Percentiles rank a stretch among this genome's conserved stretches.
These are phyloP conservation scores for Podospora tetraspora DNA, from an alignment of 495 filamentous ascomycete species.

Conservation along the genomic window DNA sequence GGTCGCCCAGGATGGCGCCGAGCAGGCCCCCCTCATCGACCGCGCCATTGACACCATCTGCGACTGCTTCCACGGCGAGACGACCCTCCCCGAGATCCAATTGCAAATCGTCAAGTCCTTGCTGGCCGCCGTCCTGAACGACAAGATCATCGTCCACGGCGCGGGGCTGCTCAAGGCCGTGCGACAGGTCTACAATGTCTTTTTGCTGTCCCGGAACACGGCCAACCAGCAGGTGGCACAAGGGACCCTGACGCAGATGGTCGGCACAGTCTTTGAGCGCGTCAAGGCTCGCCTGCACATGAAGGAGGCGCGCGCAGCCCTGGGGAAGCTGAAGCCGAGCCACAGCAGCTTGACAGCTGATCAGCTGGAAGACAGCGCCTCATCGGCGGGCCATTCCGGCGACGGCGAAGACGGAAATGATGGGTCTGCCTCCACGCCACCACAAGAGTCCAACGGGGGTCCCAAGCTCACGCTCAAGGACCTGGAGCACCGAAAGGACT, in stretches of 20 bases:
- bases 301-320: constrained; percentile 65
- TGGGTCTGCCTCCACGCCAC: constrained; percentile 46
- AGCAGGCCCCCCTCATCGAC: constrained; percentile 69
- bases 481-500: constrained; percentile 87
- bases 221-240: constrained; percentile 95
- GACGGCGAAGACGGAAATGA: constrained; percentile 44
- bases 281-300: constrained; percentile 81
- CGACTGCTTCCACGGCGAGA: constrained; percentile 96
- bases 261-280: constrained; percentile 93
- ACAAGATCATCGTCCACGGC: constrained; percentile 97
- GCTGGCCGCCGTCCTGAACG: constrained; percentile 90
- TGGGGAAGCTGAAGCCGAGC: constrained; percentile 45
- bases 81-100: constrained; percentile 82
- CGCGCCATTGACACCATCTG: constrained; percentile 98
- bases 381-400: constrained; percentile 31
- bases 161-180: constrained; percentile 97
- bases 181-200: constrained; percentile 97
- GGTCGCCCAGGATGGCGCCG: constrained; percentile 42
- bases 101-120: constrained; percentile 97
- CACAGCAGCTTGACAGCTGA: constrained; percentile 45
- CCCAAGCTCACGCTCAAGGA: constrained; percentile 90
- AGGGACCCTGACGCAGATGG: constrained; percentile 96
- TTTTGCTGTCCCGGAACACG: constrained; percentile 84
- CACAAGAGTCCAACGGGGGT: constrained; percentile 51
- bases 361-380: constrained; percentile 34